Conservation (phyloP, 345 rosid genomes). For the Eucalyptus polyanthemos region DNA sequence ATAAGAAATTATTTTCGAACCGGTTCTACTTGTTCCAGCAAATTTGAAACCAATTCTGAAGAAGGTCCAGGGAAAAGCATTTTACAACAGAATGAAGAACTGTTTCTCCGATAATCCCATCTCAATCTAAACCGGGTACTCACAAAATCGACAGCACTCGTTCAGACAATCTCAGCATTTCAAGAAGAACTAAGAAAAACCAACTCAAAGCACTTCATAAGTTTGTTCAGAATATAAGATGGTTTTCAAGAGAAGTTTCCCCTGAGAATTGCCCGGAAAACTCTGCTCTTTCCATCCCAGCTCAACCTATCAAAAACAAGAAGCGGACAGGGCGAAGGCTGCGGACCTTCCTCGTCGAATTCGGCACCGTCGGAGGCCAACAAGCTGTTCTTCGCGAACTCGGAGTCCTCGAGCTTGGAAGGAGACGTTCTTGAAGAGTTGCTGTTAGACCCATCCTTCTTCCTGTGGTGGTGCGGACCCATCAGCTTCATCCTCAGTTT, state of each 20-base stretch:
- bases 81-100: neutral
- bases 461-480: constrained; percentile 49
- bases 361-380: constrained; percentile 35
- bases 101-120: neutral
- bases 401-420: constrained; percentile 63
- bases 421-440: constrained; percentile 94
- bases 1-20: neutral
- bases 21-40: neutral
- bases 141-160: neutral
- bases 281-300: neutral
- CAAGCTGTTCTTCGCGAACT: constrained; percentile 59
- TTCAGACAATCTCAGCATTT: neutral
- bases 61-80: neutral
- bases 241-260: neutral
- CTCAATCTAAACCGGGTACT: neutral
- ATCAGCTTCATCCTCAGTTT: constrained; percentile 86
- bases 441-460: constrained; percentile 59
- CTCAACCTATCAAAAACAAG: neutral
- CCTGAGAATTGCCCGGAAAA: neutral
- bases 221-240: neutral
- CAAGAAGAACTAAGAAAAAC: neutral
- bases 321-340: neutral
- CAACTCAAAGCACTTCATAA: neutral
- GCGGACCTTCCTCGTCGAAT: constrained; percentile 43
- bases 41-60: neutral